Percentiles rank a stretch among this genome's conserved stretches.
Evolutionary conservation across 1,139 yeast genomes (phyloP).

Genomic region (Meyerozyma smithsonii): DNA sequence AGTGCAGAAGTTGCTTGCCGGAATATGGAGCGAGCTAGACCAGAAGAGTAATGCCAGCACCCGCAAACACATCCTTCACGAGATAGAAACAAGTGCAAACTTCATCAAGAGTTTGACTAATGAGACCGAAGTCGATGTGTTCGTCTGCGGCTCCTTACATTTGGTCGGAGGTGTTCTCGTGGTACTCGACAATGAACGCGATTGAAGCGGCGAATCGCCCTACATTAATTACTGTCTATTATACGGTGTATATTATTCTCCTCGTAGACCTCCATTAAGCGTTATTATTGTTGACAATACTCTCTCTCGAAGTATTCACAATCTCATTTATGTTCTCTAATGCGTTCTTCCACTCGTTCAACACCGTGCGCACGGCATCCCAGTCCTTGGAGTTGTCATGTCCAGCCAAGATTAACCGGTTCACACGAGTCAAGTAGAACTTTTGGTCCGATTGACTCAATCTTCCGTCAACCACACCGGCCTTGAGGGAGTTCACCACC

Average conservation of each 20-base stretch:
- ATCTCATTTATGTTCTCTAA: constrained; percentile 40
- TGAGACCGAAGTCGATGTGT: constrained; percentile 52
- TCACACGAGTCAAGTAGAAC: constrained; percentile 41
- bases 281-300: constrained; percentile 30
- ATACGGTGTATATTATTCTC: background rate
- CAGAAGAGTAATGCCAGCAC: constrained; percentile 23
- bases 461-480: constrained; percentile 44
- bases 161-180: constrained; percentile 91
- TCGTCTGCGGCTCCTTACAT: constrained; percentile 92
- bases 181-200: constrained; percentile 57
- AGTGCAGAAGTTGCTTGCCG: constrained; percentile 76
- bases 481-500: constrained; percentile 41
- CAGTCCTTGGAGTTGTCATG: constrained; percentile 30
- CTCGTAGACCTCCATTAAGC: constrained; percentile 4
- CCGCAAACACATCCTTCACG: constrained; percentile 55
- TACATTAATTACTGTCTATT: background rate
- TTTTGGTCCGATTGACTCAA: constrained; percentile 42
- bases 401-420: constrained; percentile 40
- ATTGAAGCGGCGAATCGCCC: constrained; percentile 7
- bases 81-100: constrained; percentile 71
- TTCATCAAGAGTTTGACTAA: constrained; percentile 43
- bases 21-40: constrained; percentile 62
- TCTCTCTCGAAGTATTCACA: constrained; percentile 42
- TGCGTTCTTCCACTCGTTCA: constrained; percentile 37
- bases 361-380: constrained; percentile 32